These are phyloP conservation scores for Thraustotheca clavata DNA, from an alignment of 352 stramenopile genomes.

Conservation along the genomic window DNA sequence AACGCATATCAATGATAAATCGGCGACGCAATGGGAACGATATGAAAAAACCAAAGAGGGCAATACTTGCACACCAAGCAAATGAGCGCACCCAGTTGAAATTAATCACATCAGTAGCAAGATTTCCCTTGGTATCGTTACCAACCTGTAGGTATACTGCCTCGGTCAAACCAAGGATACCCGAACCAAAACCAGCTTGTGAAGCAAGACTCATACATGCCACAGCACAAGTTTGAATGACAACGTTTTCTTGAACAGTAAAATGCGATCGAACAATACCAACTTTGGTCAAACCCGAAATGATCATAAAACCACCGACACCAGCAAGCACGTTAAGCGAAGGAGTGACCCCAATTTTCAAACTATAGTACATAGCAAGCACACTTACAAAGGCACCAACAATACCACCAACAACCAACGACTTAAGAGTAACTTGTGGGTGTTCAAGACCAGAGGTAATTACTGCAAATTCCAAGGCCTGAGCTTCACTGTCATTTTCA, in stretches of 20 bases:
- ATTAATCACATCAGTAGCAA: constrained; percentile 8
- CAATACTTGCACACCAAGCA: constrained; percentile 12
- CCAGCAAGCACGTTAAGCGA: constrained; percentile 17
- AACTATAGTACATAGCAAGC: constrained; percentile 17
- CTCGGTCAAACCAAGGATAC: constrained; percentile 5
- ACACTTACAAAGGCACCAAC: constrained; percentile 7
- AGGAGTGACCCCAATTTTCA: constrained; percentile 15
- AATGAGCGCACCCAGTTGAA: constrained; percentile 11
- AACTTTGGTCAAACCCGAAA: not conserved
- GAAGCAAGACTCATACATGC: constrained; percentile 3
- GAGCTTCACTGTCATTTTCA: not conserved
- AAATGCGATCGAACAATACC: not conserved
- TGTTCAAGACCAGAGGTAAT: constrained; percentile 1
- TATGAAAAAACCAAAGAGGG: constrained; percentile 21
- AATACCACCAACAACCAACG: constrained; percentile 2
- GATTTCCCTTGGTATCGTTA: constrained; percentile 12
- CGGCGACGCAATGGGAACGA: constrained; percentile 16
- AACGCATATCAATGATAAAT: constrained; percentile 15
- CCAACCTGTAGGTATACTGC: constrained; percentile 5
- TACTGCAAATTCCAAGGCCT: not conserved
- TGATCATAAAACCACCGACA: constrained; percentile 18
- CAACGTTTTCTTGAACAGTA: constrained; percentile 17
- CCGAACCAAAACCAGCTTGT: constrained; percentile 11
- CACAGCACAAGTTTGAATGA: constrained; percentile 16
- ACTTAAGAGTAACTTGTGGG: constrained; percentile 11